These are phyloP conservation scores for Termitomyces sp. DNA, from an alignment of 768 basidiomycete species.

Conservation along the genomic window DNA sequence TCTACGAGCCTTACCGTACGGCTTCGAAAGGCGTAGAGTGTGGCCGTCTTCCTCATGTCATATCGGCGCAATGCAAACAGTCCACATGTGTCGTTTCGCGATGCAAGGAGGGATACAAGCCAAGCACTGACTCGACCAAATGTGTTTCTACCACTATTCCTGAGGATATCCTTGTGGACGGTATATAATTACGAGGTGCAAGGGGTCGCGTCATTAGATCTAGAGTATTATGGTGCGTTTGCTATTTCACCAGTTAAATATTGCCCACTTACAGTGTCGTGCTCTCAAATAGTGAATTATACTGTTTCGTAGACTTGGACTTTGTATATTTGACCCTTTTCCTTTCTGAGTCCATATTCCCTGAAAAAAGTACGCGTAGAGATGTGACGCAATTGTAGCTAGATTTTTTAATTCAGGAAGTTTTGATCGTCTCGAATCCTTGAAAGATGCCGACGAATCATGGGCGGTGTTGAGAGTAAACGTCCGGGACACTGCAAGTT, in stretches of 20 bases:
- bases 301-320: neutral
- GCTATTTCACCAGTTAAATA: neutral
- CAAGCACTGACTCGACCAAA: neutral
- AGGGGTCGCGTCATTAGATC: no score
- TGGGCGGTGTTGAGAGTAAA: neutral
- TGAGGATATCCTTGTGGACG: no score
- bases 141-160: neutral
- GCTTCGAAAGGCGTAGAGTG: slow-evolving; percentile 21
- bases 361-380: neutral
- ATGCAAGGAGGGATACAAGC: neutral
- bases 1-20: slow-evolving; percentile 16
- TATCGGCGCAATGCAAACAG: neutral
- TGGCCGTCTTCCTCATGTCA: slow-evolving; percentile 5
- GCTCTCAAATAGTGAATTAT: neutral
- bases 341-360: neutral
- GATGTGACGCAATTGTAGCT: neutral
- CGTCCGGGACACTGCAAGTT: neutral
- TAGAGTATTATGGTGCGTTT: neutral
- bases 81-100: neutral
- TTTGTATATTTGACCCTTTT: neutral
- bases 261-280: neutral
- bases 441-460: neutral
- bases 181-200: no score
- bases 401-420: neutral
- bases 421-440: neutral